Percentiles rank a stretch among this genome's conserved stretches.
Conservation (phyloP, 148 eudicot species). For the Rhododendron griersonianum region DNA sequence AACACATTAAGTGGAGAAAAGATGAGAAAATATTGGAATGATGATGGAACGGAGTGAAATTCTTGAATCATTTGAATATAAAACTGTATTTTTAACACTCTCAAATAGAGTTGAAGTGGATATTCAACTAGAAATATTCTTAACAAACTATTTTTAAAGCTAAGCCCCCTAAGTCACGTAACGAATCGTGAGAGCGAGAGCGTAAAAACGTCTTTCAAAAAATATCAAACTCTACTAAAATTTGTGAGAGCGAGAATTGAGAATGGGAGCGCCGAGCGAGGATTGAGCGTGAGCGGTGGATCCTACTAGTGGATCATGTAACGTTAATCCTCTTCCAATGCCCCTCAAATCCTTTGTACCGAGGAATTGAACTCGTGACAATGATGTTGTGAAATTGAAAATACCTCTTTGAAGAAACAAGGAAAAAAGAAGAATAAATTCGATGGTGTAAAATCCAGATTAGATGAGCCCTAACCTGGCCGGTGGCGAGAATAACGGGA, state of each 20-base stretch:
- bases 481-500: constrained; percentile 81
- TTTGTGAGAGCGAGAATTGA: not conserved
- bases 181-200: not conserved
- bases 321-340: not conserved
- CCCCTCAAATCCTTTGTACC: no score
- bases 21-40: not conserved
- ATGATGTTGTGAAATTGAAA: not conserved
- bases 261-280: not conserved
- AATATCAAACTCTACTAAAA: no score
- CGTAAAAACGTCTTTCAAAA: not conserved
- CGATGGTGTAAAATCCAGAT: not conserved
- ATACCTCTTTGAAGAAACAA: not conserved
- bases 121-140: not conserved
- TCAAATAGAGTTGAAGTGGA: not conserved
- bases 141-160: not conserved
- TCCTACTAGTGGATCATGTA: not conserved
- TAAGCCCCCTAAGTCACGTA: not conserved
- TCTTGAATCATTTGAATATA: not conserved
- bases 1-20: not conserved
- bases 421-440: not conserved
- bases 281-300: not conserved
- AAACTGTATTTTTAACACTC: not conserved
- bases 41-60: not conserved
- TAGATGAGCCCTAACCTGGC: constrained; percentile 39
- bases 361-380: no score